phyloP scores from a whole-genome alignment of 176 grass and related monocot genomes.

The Tillandsia leiboldiana region DNA sequence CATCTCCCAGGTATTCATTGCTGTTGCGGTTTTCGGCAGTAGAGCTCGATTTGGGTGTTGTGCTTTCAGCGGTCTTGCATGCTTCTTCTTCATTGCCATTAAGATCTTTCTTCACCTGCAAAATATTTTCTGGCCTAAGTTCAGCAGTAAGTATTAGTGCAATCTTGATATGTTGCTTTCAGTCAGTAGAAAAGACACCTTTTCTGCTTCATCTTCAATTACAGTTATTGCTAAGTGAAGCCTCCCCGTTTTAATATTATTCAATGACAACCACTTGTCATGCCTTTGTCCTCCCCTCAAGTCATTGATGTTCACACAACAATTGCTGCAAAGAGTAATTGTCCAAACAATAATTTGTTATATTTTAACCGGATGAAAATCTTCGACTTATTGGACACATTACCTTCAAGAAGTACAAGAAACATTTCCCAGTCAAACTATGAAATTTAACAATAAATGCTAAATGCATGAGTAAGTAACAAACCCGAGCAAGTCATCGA shows the following conservation, averaged over 20 bases:
- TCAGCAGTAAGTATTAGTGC: conserved; percentile 3
- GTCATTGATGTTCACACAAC: conserved; percentile 53
- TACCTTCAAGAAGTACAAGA: too few species aligned
- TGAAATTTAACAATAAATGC: conserved; percentile 7
- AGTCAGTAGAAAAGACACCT: conserved; percentile 19
- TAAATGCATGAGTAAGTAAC: conserved; percentile 14
- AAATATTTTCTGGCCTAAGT: conserved; percentile 18
- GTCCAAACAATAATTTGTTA: too few species aligned
- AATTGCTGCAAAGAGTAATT: conserved; percentile 40
- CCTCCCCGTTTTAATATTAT: conserved; percentile 86
- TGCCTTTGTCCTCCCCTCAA: conserved; percentile 78
- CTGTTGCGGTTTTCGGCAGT: conserved; percentile 10
- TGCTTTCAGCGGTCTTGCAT: conserved; percentile 13
- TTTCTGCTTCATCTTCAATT: conserved; percentile 36
- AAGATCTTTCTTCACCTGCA: conserved; percentile 24
- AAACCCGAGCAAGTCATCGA: conserved; percentile 89
- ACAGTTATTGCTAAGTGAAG: conserved; percentile 66
- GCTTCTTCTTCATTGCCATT: conserved; percentile 23
- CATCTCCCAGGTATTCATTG: conserved; percentile 1
- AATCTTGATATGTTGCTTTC: conserved; percentile 4
- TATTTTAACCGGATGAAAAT: too few species aligned
- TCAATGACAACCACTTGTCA: conserved; percentile 81
- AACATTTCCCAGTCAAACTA: conserved; percentile 1
- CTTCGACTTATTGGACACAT: too few species aligned
- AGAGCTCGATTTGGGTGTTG: neutral